These are phyloP conservation scores for Fusarium cyanostomum DNA, from an alignment of 2,329 filamentous ascomycete genomes.

Conservation along the genomic window DNA sequence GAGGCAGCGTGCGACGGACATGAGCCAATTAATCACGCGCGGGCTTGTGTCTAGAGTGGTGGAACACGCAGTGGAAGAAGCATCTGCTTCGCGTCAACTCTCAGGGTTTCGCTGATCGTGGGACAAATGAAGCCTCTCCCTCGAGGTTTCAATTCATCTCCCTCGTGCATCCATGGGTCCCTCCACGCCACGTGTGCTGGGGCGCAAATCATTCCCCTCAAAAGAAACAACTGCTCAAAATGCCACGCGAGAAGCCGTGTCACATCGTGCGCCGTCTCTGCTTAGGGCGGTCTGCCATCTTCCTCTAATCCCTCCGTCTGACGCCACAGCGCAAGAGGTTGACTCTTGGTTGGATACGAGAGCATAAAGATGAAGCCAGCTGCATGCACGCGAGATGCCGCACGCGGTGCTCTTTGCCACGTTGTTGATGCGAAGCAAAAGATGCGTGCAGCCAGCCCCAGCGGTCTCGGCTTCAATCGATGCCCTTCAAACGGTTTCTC, in stretches of 20 bases:
- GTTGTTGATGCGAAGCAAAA: conserved; percentile 1
- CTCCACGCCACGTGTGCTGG: conserved; percentile 22
- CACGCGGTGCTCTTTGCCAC: conserved; percentile 10
- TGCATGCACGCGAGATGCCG: background rate
- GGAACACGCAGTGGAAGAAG: background rate
- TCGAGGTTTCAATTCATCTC: background rate
- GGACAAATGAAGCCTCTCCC: background rate
- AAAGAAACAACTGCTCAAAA: conserved; percentile 10
- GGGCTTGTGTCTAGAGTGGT: background rate
- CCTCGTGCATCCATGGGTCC: background rate
- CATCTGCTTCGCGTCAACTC: background rate
- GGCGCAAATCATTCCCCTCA: conserved; percentile 16
- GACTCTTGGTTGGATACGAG: too few relatives aligned
- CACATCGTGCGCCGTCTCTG: conserved; percentile 3
- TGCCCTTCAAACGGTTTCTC: background rate
- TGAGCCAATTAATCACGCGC: background rate
- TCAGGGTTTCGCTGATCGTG: background rate
- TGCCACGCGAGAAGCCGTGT: conserved; percentile 33
- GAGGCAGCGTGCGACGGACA: background rate
- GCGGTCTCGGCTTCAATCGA: conserved; percentile 13
- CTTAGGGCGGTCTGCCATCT: conserved; percentile 1
- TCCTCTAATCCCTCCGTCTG: background rate
- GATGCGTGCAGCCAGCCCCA: background rate
- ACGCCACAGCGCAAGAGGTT: background rate
- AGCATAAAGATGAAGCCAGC: too few relatives aligned